Evolutionary conservation across 257 asterid species (phyloP).

Genomic region (Plantago ovata): DNA sequence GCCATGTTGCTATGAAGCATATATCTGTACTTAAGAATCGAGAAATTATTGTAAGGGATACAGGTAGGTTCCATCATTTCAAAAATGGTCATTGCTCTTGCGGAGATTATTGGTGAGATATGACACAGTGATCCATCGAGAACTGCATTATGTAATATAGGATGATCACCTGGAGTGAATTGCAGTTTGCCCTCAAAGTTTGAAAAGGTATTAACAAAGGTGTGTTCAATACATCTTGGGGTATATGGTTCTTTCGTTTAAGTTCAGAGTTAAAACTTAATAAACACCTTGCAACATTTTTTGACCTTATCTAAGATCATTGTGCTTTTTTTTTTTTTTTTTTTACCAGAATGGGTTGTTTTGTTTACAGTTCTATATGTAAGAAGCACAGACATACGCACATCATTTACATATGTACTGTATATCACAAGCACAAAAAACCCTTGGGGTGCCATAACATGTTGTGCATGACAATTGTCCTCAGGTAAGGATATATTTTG

Average conservation of each 20-base stretch:
- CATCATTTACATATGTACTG: not conserved
- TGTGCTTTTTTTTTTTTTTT: constrained; percentile 3
- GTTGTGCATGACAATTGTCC: no score
- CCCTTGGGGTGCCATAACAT: not conserved
- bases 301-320: not conserved
- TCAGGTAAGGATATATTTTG: no score
- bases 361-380: no score
- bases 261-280: no score
- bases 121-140: no score
- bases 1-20: constrained; percentile 66
- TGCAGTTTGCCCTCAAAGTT: no score
- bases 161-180: not conserved
- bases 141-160: no score
- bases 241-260: not conserved
- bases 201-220: not conserved
- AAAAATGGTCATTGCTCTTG: constrained; percentile 69
- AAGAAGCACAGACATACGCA: not conserved
- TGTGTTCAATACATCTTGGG: not conserved
- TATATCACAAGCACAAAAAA: not conserved
- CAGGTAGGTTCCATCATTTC: constrained; percentile 85
- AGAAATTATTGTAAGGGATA: constrained; percentile 62
- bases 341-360: not conserved
- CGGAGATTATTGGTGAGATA: constrained; percentile 73
- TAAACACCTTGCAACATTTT: no score
- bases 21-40: constrained; percentile 50